Evolutionary conservation across 2,329 filamentous ascomycete species (phyloP), one percentile per base, ranked within the genome.

Genomic region (Teratosphaeria viscida): DNA sequence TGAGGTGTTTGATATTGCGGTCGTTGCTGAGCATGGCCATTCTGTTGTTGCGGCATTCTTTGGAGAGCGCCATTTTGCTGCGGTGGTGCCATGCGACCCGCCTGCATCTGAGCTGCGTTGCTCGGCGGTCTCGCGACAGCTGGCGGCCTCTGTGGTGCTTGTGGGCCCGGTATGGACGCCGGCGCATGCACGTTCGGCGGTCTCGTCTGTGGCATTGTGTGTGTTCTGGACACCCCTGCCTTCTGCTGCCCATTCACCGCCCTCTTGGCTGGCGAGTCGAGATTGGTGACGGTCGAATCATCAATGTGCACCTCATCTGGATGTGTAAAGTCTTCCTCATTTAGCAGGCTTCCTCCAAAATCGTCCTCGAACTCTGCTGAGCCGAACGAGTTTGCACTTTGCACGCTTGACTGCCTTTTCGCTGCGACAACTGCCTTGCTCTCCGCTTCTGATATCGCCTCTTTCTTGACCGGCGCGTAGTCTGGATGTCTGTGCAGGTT

Each of bases 401-500:
- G 70, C n/a, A 70, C 66, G 57, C 66, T 76, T 55, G 60, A 57
- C 43, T 68, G 68, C 14, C 69, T 56, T 29, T 60, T 62, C 11
- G 63, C 62, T 26, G 54, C 56, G 49, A 32, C 58, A 55, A 53
- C 57, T 19, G 57, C 61, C 26, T 61, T 52, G n/a, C 61, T 61
- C 59, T 65, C 62, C 5, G 63, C 58, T 56, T 63, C 54, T 43
- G 61, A 58, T 19, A 63, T 67, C 2, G 75, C 70, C 60, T 85
- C 81, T 69, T 82, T 85, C 71, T 86, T 87, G 27, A 80, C 71
- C 5, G 80, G 79, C 16, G 76, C 82, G 71, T 82, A 95, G 70
- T 92, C 89, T 1, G 84, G 76, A 73, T 96, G 92, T 47, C 92
- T 84, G 74, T 96, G 87, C 43, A 97, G 79, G 49, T 86, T 86